phyloP scores from a whole-genome alignment of 2,329 filamentous ascomycete species.

The Colletotrichum lindemuthianum region DNA sequence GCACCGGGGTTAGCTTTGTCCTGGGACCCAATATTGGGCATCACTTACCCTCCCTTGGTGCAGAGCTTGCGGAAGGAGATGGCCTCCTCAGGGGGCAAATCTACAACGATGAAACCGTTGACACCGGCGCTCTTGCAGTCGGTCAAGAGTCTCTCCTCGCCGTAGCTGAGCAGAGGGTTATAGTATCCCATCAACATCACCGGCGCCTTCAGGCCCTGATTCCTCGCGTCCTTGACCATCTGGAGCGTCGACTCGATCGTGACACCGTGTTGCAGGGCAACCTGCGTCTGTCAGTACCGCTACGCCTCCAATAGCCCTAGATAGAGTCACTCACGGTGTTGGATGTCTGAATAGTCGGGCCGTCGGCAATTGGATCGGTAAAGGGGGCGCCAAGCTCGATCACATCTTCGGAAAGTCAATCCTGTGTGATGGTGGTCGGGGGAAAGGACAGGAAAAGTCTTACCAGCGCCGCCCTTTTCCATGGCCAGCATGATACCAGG shows the following conservation, averaged over 20 bases:
- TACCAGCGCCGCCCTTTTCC: conserved; percentile 92
- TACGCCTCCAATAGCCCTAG: conserved; percentile 10
- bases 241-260: conserved; percentile 81
- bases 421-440: not conserved
- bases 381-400: conserved; percentile 97
- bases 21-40: conserved; percentile 41
- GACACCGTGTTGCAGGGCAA: conserved; percentile 88
- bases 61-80: conserved; percentile 90
- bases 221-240: conserved; percentile 84
- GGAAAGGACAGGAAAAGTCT: conserved; percentile 40
- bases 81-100: conserved; percentile 95
- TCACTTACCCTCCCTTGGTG: conserved; percentile 72
- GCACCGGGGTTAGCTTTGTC: conserved; percentile 3
- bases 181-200: conserved; percentile 99
- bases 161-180: conserved; percentile 94
- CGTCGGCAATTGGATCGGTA: conserved; percentile 97
- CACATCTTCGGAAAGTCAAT: conserved; percentile 68
- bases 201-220: conserved; percentile 80
- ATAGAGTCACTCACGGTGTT: conserved; percentile 74
- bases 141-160: conserved; percentile 86
- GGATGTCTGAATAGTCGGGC: conserved; percentile 93
- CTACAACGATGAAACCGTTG: conserved; percentile 97
- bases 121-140: conserved; percentile 87
- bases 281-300: conserved; percentile 39
- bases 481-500: conserved; percentile 86